Conservation (phyloP, 495 filamentous ascomycete genomes). For the Chaetomium tenue region DNA sequence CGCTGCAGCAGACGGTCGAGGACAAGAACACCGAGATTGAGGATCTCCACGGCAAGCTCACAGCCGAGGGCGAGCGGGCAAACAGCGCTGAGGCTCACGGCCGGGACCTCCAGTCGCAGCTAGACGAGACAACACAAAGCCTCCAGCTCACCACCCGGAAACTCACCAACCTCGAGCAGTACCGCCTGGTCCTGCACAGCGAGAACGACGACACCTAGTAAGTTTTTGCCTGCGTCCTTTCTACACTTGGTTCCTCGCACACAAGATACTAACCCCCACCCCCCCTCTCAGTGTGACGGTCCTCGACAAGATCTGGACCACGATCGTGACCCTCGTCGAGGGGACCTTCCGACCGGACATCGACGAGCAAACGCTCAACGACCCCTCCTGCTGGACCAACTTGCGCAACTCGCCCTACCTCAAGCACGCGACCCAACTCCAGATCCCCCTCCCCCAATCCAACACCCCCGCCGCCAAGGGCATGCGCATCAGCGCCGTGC, state of each 20-base stretch:
- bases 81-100: constrained; percentile 32
- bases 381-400: constrained; percentile 42
- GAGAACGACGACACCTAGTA: constrained; percentile 39
- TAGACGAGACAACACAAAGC: constrained; percentile 32
- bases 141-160: constrained; percentile 26
- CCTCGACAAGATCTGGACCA: constrained; percentile 44
- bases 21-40: constrained; percentile 35
- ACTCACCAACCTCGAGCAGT: constrained; percentile 35
- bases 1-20: constrained; percentile 34
- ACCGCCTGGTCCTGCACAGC: constrained; percentile 30
- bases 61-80: constrained; percentile 28
- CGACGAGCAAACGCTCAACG: constrained; percentile 33
- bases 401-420: constrained; percentile 40
- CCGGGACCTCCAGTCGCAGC: constrained; percentile 31
- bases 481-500: constrained; percentile 41
- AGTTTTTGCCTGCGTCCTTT: constrained; percentile 12
- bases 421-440: constrained; percentile 38
- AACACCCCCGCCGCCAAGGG: constrained; percentile 41
- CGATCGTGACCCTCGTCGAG: constrained; percentile 39
- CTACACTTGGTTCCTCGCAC: neutral
- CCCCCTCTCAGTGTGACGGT: constrained; percentile 28
- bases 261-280: neutral
- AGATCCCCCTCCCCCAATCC: constrained; percentile 38
- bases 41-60: constrained; percentile 32
- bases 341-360: constrained; percentile 39